A percentile compares a stretch with the other conserved stretches of the same genome.
phyloP scores from a whole-genome alignment of 441 rosid species.

The Arabidopsis hybrid region DNA sequence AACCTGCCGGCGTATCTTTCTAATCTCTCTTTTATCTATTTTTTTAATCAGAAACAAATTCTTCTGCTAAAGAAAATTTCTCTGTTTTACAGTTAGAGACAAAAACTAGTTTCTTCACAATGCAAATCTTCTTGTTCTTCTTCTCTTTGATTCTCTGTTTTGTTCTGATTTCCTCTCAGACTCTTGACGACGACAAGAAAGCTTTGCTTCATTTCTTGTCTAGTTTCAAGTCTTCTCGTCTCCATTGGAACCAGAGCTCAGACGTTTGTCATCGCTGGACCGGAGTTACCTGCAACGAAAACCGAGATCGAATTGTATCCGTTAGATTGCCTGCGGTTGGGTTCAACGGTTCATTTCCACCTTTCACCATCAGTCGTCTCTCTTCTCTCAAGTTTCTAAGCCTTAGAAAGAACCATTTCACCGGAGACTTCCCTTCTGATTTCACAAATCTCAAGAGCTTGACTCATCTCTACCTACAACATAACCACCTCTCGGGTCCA shows the following conservation, averaged over 20 bases:
- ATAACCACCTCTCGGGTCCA: conserved; percentile 71
- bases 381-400: conserved; percentile 74
- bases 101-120: conserved; percentile 36
- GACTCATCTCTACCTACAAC: conserved; percentile 77
- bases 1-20: conserved; percentile 32
- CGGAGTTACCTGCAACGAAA: conserved; percentile 71
- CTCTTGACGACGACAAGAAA: conserved; percentile 65
- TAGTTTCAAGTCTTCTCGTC: conserved; percentile 24
- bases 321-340: conserved; percentile 83
- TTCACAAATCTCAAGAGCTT: conserved; percentile 62
- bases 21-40: neutral
- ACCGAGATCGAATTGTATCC: conserved; percentile 57
- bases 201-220: conserved; percentile 77
- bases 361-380: conserved; percentile 73
- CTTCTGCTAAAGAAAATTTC: conserved; percentile 9
- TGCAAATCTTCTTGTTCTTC: conserved; percentile 35
- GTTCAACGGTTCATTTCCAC: conserved; percentile 73
- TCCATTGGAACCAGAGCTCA: conserved; percentile 68
- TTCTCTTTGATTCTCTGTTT: conserved; percentile 37
- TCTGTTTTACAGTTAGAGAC: conserved; percentile 28
- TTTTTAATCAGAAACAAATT: neutral
- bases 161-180: conserved; percentile 53
- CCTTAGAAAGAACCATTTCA: conserved; percentile 76
- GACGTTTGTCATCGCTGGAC: conserved; percentile 62
- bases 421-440: conserved; percentile 76